phyloP scores from a whole-genome alignment of 2,329 filamentous ascomycete genomes.

The Aspergillus carbonarius region DNA sequence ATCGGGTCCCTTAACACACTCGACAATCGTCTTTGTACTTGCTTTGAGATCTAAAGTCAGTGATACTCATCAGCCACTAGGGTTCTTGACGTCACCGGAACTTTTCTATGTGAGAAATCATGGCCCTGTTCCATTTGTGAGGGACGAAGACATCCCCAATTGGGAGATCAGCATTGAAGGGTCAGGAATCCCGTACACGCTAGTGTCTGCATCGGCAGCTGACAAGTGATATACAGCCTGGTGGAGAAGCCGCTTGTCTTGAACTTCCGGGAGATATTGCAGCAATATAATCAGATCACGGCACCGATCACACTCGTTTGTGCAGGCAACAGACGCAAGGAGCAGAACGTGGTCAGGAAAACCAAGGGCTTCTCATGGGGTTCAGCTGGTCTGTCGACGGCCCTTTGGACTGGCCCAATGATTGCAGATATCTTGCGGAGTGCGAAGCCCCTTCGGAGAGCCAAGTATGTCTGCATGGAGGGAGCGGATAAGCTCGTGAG shows the following conservation, averaged over 20 bases:
- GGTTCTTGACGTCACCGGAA: constrained; percentile 83
- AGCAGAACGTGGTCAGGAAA: constrained; percentile 87
- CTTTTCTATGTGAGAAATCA: constrained; percentile 93
- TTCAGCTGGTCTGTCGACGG: constrained; percentile 79
- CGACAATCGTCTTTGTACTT: background rate
- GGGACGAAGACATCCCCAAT: constrained; percentile 68
- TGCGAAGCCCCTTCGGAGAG: constrained; percentile 67
- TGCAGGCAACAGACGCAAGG: constrained; percentile 86
- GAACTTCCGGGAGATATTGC: constrained; percentile 69
- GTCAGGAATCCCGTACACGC: constrained; percentile 23
- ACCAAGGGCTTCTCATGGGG: constrained; percentile 96
- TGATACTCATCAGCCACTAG: constrained; percentile 42
- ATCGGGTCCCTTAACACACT: background rate
- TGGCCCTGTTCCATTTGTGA: constrained; percentile 74
- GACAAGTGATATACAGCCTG: constrained; percentile 47
- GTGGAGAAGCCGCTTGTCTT: constrained; percentile 74
- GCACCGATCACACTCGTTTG: constrained; percentile 87
- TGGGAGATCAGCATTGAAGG: constrained; percentile 86
- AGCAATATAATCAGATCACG: constrained; percentile 76
- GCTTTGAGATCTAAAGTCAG: background rate
- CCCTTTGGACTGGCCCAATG: constrained; percentile 80
- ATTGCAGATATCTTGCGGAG: constrained; percentile 69
- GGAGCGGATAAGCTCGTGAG: constrained; percentile 74
- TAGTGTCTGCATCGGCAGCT: background rate
- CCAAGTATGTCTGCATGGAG: constrained; percentile 86